Base-by-base conservation (phyloP, 2,329 filamentous ascomycete genomes). In the Fusarium clavum region DNA sequence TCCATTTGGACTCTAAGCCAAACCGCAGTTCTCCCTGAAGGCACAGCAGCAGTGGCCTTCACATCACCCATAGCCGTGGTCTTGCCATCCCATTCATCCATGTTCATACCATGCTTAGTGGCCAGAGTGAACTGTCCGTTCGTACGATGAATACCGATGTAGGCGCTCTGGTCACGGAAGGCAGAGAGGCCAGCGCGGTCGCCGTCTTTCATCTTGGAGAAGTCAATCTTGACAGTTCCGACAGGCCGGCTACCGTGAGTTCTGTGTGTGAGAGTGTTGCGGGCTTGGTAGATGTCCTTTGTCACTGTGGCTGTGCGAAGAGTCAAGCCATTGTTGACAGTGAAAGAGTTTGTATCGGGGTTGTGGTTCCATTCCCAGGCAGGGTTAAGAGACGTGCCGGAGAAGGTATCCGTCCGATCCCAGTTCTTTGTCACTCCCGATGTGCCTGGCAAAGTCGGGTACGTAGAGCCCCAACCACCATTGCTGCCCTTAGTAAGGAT, bases 331-430 rank as follows among this genome's bases (percentile, higher is more conserved):
- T 82, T 77, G 43, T 79, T 75, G 13, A 87, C 78, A 3, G 71
- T 74, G 70, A 77, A 89, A 11, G 82, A 83, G 12, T 75, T 78
- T 1, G 76, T 80, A 58, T 89, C 86, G 0, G 87, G 87, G 73
- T 89, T 89, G 69, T 89, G 87, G 71, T 90, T 90, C 87, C 87
- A 90, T 74, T 90, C 87, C 85, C 85, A 90, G 4, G 82, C 77
- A 0, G 81, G 79, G 9, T 79, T 75, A 1, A 89, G 78, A 0
- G 76, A 67, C 0, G 77, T 71, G 1, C 83, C 84, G 0, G 66
- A 51, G 66, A 89, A 89, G 0, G 62, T 75, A 62, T 89, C 85
- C 0, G 79, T 82, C 18, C 84, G 81, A 0, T 74, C 71, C 61
- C 76, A 74, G 34, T 68, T 75, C 16, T 73, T 69, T 5, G 74